phyloP scores from a whole-genome alignment of 2,329 filamentous ascomycete genomes.

The Ampelomyces quisqualis region DNA sequence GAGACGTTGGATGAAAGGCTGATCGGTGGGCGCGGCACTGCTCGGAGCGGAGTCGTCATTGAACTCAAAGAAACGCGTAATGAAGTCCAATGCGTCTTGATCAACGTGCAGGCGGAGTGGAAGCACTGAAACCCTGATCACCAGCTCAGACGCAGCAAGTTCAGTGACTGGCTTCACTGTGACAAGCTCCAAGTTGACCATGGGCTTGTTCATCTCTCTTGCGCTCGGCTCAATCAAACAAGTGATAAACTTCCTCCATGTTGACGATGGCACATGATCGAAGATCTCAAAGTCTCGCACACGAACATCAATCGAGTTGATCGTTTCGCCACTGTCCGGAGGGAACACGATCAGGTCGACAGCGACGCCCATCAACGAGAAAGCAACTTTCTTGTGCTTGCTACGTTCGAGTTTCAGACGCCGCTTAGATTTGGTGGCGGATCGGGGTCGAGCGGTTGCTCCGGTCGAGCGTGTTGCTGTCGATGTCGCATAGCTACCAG shows the following conservation, averaged over 20 bases:
- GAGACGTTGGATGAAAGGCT: slow-evolving; percentile 84
- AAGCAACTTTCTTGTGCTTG: slow-evolving; percentile 90
- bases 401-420: slow-evolving; percentile 77
- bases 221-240: slow-evolving; percentile 87
- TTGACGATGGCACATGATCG: slow-evolving; percentile 91
- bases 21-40: slow-evolving; percentile 60
- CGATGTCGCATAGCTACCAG: slow-evolving; percentile 80
- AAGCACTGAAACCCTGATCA: slow-evolving; percentile 74
- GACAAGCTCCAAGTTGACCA: slow-evolving; percentile 85
- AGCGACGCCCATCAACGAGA: slow-evolving; percentile 83
- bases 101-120: slow-evolving; percentile 92
- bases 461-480: slow-evolving; percentile 41
- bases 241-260: slow-evolving; percentile 97
- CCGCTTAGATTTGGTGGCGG: slow-evolving; percentile 47
- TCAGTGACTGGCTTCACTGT: slow-evolving; percentile 84
- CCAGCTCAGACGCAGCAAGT: slow-evolving; percentile 84
- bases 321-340: slow-evolving; percentile 72
- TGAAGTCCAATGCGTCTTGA: slow-evolving; percentile 95
- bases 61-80: slow-evolving; percentile 97
- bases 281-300: slow-evolving; percentile 85
- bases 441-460: slow-evolving; percentile 45
- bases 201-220: slow-evolving; percentile 80
- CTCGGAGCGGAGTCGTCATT: slow-evolving; percentile 69
- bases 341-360: slow-evolving; percentile 82
- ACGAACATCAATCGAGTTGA: slow-evolving; percentile 83